Percentiles rank a stretch among this genome's conserved stretches.
phyloP scores from a whole-genome alignment of 2,329 filamentous ascomycete genomes.

The Neodidymelliopsis sp. region DNA sequence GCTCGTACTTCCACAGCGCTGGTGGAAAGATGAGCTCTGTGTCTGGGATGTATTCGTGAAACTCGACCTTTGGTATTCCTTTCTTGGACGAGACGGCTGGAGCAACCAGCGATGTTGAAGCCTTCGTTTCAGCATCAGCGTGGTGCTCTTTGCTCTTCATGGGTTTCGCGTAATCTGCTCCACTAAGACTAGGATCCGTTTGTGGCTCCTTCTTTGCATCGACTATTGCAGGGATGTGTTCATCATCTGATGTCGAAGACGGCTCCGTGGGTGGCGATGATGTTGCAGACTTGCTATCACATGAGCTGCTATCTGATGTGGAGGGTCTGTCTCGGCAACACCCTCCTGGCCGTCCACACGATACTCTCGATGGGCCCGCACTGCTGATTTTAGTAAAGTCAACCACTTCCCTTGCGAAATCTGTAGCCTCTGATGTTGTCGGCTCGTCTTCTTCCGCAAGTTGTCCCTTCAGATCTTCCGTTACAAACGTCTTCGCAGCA shows the following conservation, averaged over 20 bases:
- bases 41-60: constrained; percentile 88
- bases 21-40: constrained; percentile 95
- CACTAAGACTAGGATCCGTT: constrained; percentile 35
- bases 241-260: constrained; percentile 35
- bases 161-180: constrained; percentile 43
- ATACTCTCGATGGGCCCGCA: constrained; percentile 36
- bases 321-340: constrained; percentile 44
- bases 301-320: constrained; percentile 39
- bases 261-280: constrained; percentile 43
- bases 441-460: constrained; percentile 55
- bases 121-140: constrained; percentile 60
- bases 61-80: constrained; percentile 67
- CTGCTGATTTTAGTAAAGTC: constrained; percentile 34
- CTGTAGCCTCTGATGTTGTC: constrained; percentile 58
- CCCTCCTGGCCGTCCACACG: constrained; percentile 48
- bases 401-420: constrained; percentile 34
- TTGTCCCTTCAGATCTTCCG: constrained; percentile 55
- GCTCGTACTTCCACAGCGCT: constrained; percentile 78
- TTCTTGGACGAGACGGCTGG: constrained; percentile 62
- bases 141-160: constrained; percentile 45
- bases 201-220: constrained; percentile 30
- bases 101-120: constrained; percentile 40
- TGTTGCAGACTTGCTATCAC: constrained; percentile 33
- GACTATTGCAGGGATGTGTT: constrained; percentile 35
- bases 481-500: constrained; percentile 86